Evolutionary conservation across 2,329 filamentous ascomycete genomes (phyloP).

Genomic region (Aspergillus japonicus): DNA sequence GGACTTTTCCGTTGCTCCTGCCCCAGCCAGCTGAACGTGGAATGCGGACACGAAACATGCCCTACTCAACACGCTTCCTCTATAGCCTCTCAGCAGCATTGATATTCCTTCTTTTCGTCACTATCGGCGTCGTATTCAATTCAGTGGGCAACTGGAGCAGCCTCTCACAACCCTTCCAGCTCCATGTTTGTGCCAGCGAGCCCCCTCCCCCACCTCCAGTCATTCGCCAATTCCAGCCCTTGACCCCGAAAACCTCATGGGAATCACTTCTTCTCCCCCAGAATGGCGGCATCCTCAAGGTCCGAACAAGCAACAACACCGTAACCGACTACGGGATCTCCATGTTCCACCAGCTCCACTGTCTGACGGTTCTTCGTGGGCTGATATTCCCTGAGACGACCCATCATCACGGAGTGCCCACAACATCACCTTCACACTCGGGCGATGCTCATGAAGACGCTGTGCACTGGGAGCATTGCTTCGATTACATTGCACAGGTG

Average conservation of each 20-base stretch:
- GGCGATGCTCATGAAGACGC: background rate
- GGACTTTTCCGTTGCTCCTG: background rate
- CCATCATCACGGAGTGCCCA: conserved; percentile 5
- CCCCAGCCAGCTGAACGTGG: background rate
- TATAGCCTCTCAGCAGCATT: background rate
- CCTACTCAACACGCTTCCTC: background rate
- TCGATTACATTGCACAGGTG: conserved; percentile 19
- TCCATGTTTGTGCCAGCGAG: background rate
- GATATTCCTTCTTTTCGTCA: background rate
- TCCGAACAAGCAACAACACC: background rate
- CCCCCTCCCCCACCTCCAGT: background rate
- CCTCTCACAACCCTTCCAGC: background rate
- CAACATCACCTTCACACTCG: background rate
- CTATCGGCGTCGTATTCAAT: background rate
- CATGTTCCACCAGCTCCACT: conserved; percentile 16
- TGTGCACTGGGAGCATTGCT: conserved; percentile 18
- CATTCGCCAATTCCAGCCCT: background rate
- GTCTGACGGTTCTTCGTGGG: conserved; percentile 7
- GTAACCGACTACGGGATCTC: conserved; percentile 10
- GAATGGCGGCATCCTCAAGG: conserved; percentile 1
- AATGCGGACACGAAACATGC: background rate
- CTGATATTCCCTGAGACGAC: conserved; percentile 10
- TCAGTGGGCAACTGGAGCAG: background rate
- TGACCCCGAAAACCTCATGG: background rate
- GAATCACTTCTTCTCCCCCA: conserved; percentile 2